Evolutionary conservation across 148 eudicot species (phyloP).

Genomic region (Linanthus parryae): DNA sequence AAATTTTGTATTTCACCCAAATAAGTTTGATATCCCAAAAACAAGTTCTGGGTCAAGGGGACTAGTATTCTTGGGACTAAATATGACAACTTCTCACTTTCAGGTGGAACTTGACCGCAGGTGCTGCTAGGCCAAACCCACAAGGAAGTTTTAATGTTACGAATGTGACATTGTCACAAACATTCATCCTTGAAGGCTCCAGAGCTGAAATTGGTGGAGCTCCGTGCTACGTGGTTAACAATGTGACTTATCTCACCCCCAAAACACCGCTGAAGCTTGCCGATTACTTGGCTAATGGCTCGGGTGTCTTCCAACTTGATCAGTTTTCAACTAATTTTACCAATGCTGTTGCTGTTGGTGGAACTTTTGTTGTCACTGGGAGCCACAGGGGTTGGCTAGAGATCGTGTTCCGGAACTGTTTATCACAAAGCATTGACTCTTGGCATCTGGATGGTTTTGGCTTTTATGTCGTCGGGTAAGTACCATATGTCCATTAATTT

Average conservation of each 20-base stretch:
- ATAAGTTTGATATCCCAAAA: too few species aligned
- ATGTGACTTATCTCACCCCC: constrained; percentile 26
- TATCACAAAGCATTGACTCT: constrained; percentile 20
- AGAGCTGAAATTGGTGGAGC: constrained; percentile 15
- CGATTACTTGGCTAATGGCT: constrained; percentile 22
- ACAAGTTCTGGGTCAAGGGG: too few species aligned
- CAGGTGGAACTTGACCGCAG: constrained; percentile 35
- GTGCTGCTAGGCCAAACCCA: constrained; percentile 44
- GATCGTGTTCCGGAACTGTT: constrained; percentile 27
- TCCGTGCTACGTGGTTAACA: constrained; percentile 25
- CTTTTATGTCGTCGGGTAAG: constrained; percentile 39
- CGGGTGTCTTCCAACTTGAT: constrained; percentile 33
- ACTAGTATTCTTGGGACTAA: too few species aligned
- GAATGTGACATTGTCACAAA: constrained; percentile 30
- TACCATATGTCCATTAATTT: too few species aligned
- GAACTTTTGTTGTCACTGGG: constrained; percentile 26
- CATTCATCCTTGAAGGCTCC: constrained; percentile 28
- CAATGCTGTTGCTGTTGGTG: constrained; percentile 7
- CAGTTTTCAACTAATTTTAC: constrained; percentile 11
- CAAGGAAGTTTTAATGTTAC: constrained; percentile 37
- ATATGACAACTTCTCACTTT: too few species aligned
- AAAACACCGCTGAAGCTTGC: constrained; percentile 28
- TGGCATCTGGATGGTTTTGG: constrained; percentile 47
- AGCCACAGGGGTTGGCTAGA: constrained; percentile 39
- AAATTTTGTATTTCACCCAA: too few species aligned